A percentile compares a stretch with the other conserved stretches of the same genome.
Evolutionary conservation across 352 stramenopile species (phyloP).

Genomic region (Aphanomyces euteiches): DNA sequence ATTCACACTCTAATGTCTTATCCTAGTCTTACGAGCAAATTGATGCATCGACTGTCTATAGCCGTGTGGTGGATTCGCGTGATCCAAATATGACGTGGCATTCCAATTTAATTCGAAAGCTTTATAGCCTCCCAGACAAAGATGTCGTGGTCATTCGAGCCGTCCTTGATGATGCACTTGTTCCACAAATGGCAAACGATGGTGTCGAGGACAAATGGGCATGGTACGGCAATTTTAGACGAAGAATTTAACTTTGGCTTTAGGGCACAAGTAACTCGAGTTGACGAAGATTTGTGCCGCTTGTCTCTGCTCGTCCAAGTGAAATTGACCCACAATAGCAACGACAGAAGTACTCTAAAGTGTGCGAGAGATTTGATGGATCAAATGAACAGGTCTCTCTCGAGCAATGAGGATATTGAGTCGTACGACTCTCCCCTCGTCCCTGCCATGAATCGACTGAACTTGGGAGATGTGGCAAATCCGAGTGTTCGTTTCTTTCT

Average conservation of each 20-base stretch:
- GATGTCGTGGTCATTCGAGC: background rate
- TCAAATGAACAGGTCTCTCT: background rate
- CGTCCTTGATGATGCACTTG: conserved; percentile 6
- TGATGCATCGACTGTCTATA: conserved; percentile 7
- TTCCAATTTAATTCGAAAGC: conserved; percentile 2
- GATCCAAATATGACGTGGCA: background rate
- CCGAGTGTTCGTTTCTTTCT: background rate
- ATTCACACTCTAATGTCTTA: background rate
- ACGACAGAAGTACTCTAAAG: too few species aligned
- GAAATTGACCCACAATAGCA: background rate
- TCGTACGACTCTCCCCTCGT: too few species aligned
- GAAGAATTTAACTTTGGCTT: background rate
- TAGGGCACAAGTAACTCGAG: background rate
- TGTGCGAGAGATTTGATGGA: too few species aligned
- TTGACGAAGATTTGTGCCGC: background rate
- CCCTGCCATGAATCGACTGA: too few species aligned
- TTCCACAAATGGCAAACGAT: background rate
- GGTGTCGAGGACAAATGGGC: background rate
- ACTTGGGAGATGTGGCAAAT: too few species aligned
- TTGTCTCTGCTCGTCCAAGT: background rate
- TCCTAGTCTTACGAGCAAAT: background rate
- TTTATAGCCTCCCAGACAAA: background rate
- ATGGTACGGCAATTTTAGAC: conserved; percentile 2
- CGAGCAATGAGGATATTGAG: background rate
- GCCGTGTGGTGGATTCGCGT: background rate